Evolutionary conservation across 148 eudicot species (phyloP).

Genomic region (Mesembryanthemum crystallinum): DNA sequence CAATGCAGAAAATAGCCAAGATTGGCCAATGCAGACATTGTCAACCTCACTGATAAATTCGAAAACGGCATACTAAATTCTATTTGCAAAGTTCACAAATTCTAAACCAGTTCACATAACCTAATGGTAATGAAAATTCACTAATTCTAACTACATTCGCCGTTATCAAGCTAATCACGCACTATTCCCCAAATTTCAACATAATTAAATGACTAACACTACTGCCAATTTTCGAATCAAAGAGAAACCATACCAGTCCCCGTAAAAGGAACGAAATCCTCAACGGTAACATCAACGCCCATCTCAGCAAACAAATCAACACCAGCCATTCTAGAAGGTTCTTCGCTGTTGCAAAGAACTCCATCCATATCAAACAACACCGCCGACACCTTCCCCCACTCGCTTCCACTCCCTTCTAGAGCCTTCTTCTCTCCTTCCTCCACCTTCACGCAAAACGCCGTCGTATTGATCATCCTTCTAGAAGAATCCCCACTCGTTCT

Average conservation of each 20-base stretch:
- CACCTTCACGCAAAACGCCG: constrained; percentile 45
- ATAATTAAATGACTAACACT: no score
- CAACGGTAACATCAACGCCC: constrained; percentile 74
- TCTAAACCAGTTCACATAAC: neutral
- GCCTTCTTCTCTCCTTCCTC: constrained; percentile 44
- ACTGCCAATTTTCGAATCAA: neutral
- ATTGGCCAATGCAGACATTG: no score
- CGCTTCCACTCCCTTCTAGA: constrained; percentile 24
- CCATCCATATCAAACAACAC: constrained; percentile 99
- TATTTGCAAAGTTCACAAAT: no score
- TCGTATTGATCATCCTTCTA: constrained; percentile 8
- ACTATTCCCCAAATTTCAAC: neutral
- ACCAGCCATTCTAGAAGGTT: constrained; percentile 71
- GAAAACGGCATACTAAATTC: no score
- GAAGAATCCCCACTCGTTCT: neutral
- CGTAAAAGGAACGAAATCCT: constrained; percentile 94
- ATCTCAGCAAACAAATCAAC: constrained; percentile 85
- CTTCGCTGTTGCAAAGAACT: constrained; percentile 91
- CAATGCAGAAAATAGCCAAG: no score
- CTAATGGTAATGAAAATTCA: neutral
- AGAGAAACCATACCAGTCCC: constrained; percentile 63
- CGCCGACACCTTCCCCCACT: constrained; percentile 91
- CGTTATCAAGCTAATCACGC: neutral
- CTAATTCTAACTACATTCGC: neutral
- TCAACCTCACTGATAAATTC: no score